These are phyloP conservation scores for Clavaria fumosa DNA, from an alignment of 768 basidiomycete genomes.

Conservation along the genomic window DNA sequence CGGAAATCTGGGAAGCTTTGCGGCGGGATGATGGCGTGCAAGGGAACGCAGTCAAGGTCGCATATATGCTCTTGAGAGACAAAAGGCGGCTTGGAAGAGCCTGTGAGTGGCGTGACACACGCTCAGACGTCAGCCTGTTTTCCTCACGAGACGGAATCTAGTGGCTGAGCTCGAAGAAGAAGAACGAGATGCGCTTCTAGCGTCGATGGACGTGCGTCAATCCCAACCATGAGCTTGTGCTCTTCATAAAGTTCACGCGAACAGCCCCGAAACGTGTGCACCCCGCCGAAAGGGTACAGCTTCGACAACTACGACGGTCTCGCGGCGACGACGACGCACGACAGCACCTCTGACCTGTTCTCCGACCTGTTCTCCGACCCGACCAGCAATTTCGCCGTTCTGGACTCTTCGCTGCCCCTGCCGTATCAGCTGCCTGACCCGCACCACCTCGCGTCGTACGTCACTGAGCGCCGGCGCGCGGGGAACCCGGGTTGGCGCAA, in stretches of 20 bases:
- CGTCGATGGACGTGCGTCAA: slow-evolving; percentile 60
- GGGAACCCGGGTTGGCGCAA: slow-evolving; percentile 40
- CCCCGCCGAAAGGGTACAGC: no score
- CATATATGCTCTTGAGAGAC: slow-evolving; percentile 86
- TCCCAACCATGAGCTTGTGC: no score
- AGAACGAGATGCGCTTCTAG: slow-evolving; percentile 68
- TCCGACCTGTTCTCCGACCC: slow-evolving; percentile 17
- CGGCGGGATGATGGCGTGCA: slow-evolving; percentile 69
- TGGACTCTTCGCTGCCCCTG: slow-evolving; percentile 70
- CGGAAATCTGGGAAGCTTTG: slow-evolving; percentile 80
- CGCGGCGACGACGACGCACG: no score
- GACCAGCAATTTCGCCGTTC: slow-evolving; percentile 64
- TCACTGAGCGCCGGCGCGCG: slow-evolving; percentile 35
- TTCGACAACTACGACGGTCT: no score
- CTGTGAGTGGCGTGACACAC: slow-evolving; percentile 26
- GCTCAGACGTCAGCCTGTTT: slow-evolving; percentile 9
- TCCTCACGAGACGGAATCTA: no score
- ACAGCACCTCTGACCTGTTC: no score
- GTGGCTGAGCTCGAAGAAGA: slow-evolving; percentile 72
- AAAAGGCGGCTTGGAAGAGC: slow-evolving; percentile 74
- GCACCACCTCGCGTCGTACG: slow-evolving; percentile 58
- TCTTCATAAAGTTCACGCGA: no score
- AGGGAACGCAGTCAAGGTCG: slow-evolving; percentile 91
- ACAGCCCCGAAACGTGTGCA: no score
- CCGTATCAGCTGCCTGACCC: slow-evolving; percentile 28